Evolutionary conservation across 805 yeast species (phyloP).

Genomic region (Cyberlindnera americana): DNA sequence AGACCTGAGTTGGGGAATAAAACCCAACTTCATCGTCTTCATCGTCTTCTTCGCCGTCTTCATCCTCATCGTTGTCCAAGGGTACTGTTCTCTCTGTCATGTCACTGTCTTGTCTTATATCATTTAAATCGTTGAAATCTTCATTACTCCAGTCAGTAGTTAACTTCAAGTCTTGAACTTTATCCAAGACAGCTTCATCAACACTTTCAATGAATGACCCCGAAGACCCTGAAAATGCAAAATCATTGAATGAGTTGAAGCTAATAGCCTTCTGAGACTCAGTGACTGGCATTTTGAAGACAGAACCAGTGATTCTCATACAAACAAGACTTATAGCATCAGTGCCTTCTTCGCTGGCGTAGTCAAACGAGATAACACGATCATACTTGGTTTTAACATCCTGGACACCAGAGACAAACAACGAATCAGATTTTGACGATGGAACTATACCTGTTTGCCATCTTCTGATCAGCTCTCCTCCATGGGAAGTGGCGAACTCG

Average conservation of each 20-base stretch:
- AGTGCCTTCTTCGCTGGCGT: constrained; percentile 32
- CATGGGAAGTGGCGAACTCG: constrained; percentile 76
- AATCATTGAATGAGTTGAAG: constrained; percentile 68
- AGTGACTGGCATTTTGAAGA: constrained; percentile 70
- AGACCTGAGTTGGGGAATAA: constrained; percentile 39
- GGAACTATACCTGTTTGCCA: constrained; percentile 73
- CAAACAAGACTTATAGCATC: constrained; percentile 70
- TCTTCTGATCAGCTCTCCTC: constrained; percentile 71
- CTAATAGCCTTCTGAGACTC: constrained; percentile 61
- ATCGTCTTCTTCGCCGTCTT: constrained; percentile 24
- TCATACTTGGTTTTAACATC: constrained; percentile 76
- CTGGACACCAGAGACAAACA: constrained; percentile 72
- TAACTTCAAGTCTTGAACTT: constrained; percentile 18
- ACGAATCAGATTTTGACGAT: constrained; percentile 43
- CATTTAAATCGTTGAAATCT: constrained; percentile 31
- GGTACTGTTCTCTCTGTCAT: not conserved
- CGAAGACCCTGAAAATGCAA: constrained; percentile 55
- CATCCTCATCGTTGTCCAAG: constrained; percentile 11
- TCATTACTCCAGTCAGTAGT: constrained; percentile 20
- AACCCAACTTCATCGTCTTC: constrained; percentile 24
- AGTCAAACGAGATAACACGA: constrained; percentile 82
- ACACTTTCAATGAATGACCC: constrained; percentile 41
- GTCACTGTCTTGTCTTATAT: constrained; percentile 12
- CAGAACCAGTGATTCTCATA: constrained; percentile 87
- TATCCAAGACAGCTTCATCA: constrained; percentile 29